phyloP scores from a whole-genome alignment of 164 flowering plant genomes.

The Houttuynia cordata region DNA sequence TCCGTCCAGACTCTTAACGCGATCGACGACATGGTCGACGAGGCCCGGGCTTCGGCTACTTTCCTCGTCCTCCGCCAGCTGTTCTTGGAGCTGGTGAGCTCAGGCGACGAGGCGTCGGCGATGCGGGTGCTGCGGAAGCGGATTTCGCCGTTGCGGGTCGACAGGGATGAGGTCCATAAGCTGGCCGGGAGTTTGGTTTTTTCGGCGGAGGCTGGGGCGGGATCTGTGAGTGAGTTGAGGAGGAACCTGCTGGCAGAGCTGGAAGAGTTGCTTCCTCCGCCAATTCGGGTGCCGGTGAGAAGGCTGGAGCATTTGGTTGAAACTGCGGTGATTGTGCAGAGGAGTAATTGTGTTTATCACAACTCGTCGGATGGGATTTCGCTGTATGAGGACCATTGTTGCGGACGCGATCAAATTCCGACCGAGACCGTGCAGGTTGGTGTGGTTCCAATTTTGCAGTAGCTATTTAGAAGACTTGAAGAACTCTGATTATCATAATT shows the following conservation, averaged over 20 bases:
- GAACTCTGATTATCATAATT: neutral
- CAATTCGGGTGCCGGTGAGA: slow-evolving; percentile 29
- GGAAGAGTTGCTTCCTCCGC: slow-evolving; percentile 55
- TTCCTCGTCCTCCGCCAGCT: slow-evolving; percentile 49
- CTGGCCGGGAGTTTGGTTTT: slow-evolving; percentile 43
- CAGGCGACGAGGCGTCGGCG: slow-evolving; percentile 44
- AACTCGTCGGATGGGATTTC: slow-evolving; percentile 38
- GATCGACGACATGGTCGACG: slow-evolving; percentile 32
- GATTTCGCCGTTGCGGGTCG: slow-evolving; percentile 29
- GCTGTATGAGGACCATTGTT: slow-evolving; percentile 57
- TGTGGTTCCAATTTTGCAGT: neutral
- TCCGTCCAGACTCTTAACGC: slow-evolving; percentile 29
- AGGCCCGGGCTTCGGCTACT: slow-evolving; percentile 35
- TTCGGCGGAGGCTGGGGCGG: slow-evolving; percentile 21
- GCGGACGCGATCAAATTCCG: slow-evolving; percentile 60
- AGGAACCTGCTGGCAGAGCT: slow-evolving; percentile 39
- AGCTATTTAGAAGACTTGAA: neutral
- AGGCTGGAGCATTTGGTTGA: slow-evolving; percentile 61
- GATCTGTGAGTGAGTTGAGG: slow-evolving; percentile 24
- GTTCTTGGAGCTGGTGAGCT: slow-evolving; percentile 41
- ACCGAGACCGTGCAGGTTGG: slow-evolving; percentile 72
- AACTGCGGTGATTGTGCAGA: slow-evolving; percentile 37
- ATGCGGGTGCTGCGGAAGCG: slow-evolving; percentile 36
- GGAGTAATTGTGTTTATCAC: slow-evolving; percentile 63
- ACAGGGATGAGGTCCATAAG: slow-evolving; percentile 34